Evolutionary conservation across 2,329 filamentous ascomycete species (phyloP).

Genomic region (Epichloe elymi): DNA sequence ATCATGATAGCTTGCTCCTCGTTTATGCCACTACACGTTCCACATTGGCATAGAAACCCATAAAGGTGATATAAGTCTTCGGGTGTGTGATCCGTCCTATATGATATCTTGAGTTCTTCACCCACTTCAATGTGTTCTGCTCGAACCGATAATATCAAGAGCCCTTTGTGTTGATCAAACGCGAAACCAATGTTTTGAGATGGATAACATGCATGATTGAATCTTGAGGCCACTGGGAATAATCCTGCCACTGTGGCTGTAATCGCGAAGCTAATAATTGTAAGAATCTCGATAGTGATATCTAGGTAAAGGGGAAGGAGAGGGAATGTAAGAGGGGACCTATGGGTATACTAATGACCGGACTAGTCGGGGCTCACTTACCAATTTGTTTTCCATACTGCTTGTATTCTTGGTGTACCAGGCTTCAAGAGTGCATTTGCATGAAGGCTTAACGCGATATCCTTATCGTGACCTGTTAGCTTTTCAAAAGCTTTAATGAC

Average conservation of each 20-base stretch:
- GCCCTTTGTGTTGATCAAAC: constrained; percentile 20
- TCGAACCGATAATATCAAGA: constrained; percentile 29
- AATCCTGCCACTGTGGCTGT: constrained; percentile 23
- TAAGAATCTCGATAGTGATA: not conserved
- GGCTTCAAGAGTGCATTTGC: constrained; percentile 17
- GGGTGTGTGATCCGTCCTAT: constrained; percentile 24
- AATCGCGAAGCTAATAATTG: constrained; percentile 11
- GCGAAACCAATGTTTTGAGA: constrained; percentile 30
- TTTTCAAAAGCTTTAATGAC: constrained; percentile 23
- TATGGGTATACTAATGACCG: not conserved
- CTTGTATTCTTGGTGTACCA: constrained; percentile 18
- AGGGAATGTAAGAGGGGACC: no score
- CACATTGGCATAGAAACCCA: constrained; percentile 41
- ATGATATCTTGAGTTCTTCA: constrained; percentile 38
- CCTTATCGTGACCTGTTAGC: constrained; percentile 18
- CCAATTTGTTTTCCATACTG: constrained; percentile 34
- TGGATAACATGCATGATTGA: constrained; percentile 43
- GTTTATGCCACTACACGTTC: constrained; percentile 24
- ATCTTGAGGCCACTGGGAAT: constrained; percentile 38
- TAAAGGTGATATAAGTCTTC: constrained; percentile 28
- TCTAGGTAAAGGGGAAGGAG: not conserved
- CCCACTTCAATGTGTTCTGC: constrained; percentile 24
- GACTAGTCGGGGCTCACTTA: constrained; percentile 15
- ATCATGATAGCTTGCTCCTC: constrained; percentile 3
- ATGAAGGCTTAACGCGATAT: constrained; percentile 25